Conservation (phyloP, 2,329 filamentous ascomycete genomes). For the Fusarium proliferatum region DNA sequence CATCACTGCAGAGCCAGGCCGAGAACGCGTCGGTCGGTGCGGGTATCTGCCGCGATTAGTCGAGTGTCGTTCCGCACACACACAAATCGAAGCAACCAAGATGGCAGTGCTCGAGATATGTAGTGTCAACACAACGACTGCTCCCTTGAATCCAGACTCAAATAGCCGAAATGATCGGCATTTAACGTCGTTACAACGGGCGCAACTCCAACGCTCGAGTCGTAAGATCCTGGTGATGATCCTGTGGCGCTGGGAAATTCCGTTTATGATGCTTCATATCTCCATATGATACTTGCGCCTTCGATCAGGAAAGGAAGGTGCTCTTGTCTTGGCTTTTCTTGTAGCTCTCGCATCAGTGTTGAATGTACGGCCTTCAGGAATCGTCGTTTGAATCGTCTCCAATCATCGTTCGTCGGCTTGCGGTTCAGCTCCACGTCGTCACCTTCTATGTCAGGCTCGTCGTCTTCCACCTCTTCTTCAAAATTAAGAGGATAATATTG, state of each 20-base stretch:
- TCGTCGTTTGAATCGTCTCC: slow-evolving; percentile 34
- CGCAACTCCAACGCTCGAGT: background rate
- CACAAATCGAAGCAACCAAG: background rate
- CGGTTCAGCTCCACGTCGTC: slow-evolving; percentile 23
- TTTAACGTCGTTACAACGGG: background rate
- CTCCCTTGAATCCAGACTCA: background rate
- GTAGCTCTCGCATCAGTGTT: slow-evolving; percentile 10
- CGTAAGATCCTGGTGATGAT: background rate
- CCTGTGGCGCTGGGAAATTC: slow-evolving; percentile 4
- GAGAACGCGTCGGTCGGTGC: background rate
- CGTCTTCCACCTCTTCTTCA: slow-evolving; percentile 13
- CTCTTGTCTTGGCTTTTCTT: slow-evolving; percentile 3
- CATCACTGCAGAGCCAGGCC: background rate
- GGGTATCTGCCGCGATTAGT: background rate
- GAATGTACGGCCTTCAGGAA: slow-evolving; percentile 31
- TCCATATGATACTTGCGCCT: slow-evolving; percentile 31
- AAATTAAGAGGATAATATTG: slow-evolving; percentile 19
- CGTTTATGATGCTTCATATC: slow-evolving; percentile 24
- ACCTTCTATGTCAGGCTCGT: slow-evolving; percentile 21
- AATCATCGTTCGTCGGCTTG: slow-evolving; percentile 37
- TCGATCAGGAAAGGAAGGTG: slow-evolving; percentile 18
- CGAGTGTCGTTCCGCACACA: background rate
- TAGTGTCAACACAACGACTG: slow-evolving; percentile 1
- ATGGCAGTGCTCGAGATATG: background rate
- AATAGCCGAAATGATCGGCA: background rate